Evolutionary conservation across 2,329 filamentous ascomycete species (phyloP), one percentile per base, ranked within the genome.

Genomic region (Pyrenophora tritici-repentis): DNA sequence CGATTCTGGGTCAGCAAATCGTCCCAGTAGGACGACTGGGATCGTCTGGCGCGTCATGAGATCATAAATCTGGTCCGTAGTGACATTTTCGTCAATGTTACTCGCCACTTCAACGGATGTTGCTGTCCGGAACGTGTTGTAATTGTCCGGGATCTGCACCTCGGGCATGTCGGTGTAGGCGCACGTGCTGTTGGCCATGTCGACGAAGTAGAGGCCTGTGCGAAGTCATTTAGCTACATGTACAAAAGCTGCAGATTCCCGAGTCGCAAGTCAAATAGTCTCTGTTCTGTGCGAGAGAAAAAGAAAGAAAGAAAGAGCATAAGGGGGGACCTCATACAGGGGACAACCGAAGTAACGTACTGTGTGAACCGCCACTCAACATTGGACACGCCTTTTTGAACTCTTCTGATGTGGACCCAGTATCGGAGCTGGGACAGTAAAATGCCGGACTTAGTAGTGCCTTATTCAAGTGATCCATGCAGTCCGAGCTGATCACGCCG

Each of bases 21-120:
- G 40, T 34, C 40, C 40, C 17, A 42, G 29, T 34, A 42, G 29
- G n/a, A 42, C 40, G 40, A 42, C 16, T 42, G 40, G 40, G 34
- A 42, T 42, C 40, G 29, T 22, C 40, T 42, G 40, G 31, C 40
- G 40, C 40, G 18, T 34, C 16, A 42, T 34, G 40, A 42, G 29
- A 42, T 42, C 40, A 13, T 42, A 42, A 17, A 17, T 34, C 40
- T 33, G 7, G 18, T 42, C 34, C 29, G 40, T 29, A 34, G n/a
- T 1, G 24, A n/a, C 29, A 8, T 38, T 18, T 9, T 2, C 35
- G 6, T 24, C 17, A 17, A 16, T 8, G 17, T 13, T 42, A 42
- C 34, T 12, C 29, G 40, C 24, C 40, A 12, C 14, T 12, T n/a
- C 31, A 17, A 42, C 6, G 40, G 29, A 29, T 42, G 16, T 17